Percentiles rank a stretch among this genome's conserved stretches.
phyloP scores from a whole-genome alignment of 352 stramenopile genomes.

The Pythium phragmiticola region DNA sequence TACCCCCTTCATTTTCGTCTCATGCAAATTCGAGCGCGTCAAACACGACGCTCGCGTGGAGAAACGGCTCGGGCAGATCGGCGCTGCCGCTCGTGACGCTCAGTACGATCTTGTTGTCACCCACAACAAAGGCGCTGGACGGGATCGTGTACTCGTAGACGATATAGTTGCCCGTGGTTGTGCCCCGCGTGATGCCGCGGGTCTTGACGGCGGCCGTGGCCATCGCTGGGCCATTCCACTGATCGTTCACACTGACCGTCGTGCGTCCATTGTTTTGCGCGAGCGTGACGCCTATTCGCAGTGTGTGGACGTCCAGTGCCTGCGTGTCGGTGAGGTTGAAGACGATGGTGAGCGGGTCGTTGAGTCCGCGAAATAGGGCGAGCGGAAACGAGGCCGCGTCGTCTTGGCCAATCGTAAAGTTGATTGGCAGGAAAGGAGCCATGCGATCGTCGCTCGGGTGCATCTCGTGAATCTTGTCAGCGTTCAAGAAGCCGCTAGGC shows the following conservation, averaged over 20 bases:
- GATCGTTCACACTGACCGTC: constrained; percentile 38
- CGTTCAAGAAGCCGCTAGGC: constrained; percentile 46
- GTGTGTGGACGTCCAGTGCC: constrained; percentile 25
- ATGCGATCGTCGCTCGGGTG: constrained; percentile 48
- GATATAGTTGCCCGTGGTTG: constrained; percentile 48
- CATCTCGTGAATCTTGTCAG: constrained; percentile 56
- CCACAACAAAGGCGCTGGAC: constrained; percentile 32
- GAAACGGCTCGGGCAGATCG: constrained; percentile 40
- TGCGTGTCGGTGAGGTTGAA: constrained; percentile 34
- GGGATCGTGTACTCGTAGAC: constrained; percentile 52
- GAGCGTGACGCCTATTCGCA: constrained; percentile 45
- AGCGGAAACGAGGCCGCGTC: constrained; percentile 35
- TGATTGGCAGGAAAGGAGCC: constrained; percentile 27
- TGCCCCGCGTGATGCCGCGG: constrained; percentile 44
- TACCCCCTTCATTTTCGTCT: not conserved
- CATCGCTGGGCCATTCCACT: constrained; percentile 35
- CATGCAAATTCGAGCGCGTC: constrained; percentile 49
- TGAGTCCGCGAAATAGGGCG: constrained; percentile 46
- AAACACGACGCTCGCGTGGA: constrained; percentile 45
- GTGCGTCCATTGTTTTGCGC: constrained; percentile 33
- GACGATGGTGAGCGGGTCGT: constrained; percentile 38
- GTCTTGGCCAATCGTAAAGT: constrained; percentile 29
- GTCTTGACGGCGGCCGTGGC: constrained; percentile 40
- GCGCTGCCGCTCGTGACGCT: constrained; percentile 40
- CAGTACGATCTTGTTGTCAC: constrained; percentile 40